These are phyloP conservation scores for Trichaptum fuscoviolaceum DNA, from an alignment of 768 basidiomycete species.

Conservation along the genomic window DNA sequence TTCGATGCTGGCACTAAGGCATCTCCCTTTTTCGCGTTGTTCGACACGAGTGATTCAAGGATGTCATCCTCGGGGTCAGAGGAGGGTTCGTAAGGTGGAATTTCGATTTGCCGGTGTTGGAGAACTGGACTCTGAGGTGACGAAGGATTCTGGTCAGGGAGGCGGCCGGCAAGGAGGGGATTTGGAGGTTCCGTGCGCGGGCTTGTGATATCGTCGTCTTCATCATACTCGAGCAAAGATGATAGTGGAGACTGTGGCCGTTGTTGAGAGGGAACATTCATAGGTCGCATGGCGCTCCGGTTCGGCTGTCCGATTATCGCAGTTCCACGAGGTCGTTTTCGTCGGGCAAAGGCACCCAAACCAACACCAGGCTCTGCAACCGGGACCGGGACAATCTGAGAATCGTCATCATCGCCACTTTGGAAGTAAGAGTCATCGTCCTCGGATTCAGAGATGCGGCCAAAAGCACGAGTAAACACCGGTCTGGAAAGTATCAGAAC, in stretches of 20 bases:
- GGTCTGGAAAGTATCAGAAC: conserved; percentile 12
- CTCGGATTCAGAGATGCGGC: conserved; percentile 56
- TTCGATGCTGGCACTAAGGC: conserved; percentile 11
- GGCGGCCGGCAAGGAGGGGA: conserved; percentile 11
- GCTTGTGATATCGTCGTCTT: conserved; percentile 59
- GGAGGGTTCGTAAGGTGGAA: conserved; percentile 25
- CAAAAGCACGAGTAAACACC: conserved; percentile 19
- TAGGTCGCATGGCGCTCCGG: conserved; percentile 37
- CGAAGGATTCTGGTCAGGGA: conserved; percentile 11
- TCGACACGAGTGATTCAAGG: conserved; percentile 48
- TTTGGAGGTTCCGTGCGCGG: conserved; percentile 17
- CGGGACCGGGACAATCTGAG: conserved; percentile 31
- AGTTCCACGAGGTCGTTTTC: conserved; percentile 37
- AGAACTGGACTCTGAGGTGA: conserved; percentile 19
- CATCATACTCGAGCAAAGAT: conserved; percentile 72
- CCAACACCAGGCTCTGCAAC: conserved; percentile 20
- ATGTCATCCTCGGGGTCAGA: conserved; percentile 45
- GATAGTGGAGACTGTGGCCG: conserved; percentile 41
- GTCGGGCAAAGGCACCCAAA: conserved; percentile 38
- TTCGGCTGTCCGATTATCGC: conserved; percentile 14
- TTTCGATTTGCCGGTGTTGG: conserved; percentile 36
- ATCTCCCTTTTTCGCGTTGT: conserved; percentile 23
- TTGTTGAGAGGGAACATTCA: conserved; percentile 37
- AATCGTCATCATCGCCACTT: conserved; percentile 72
- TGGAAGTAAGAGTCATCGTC: conserved; percentile 92